These are phyloP conservation scores for Colletotrichum camelliae DNA, from an alignment of 2,329 filamentous ascomycete species.

Conservation along the genomic window DNA sequence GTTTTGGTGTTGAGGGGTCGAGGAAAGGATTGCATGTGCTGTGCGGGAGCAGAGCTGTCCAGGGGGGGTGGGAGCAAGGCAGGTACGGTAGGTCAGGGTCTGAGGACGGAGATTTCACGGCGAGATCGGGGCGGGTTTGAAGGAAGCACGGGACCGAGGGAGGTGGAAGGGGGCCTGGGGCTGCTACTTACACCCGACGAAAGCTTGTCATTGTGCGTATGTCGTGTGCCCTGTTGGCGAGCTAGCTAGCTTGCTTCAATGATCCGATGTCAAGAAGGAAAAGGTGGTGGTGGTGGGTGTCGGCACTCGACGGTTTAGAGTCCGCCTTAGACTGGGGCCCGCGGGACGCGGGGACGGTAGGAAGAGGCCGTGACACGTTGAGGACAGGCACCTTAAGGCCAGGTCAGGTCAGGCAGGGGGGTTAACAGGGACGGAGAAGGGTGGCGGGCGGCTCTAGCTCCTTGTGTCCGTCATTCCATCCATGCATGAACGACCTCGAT, in stretches of 20 bases:
- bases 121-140: neutral
- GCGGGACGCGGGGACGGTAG: neutral
- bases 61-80: neutral
- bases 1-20: slow-evolving; percentile 14
- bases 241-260: neutral
- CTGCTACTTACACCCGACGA: slow-evolving; percentile 15
- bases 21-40: neutral
- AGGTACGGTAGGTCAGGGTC: neutral
- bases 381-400: neutral
- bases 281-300: neutral
- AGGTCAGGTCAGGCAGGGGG: neutral
- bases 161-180: neutral
- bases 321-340: neutral
- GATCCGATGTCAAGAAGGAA: neutral
- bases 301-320: neutral
- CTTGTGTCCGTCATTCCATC: neutral
- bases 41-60: neutral
- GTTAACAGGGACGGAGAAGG: neutral
- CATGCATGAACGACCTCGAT: neutral
- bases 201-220: slow-evolving; percentile 11
- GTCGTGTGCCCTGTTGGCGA: neutral
- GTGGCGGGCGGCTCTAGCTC: neutral
- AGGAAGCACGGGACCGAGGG: neutral
- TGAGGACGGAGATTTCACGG: neutral
- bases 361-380: neutral